Percentiles rank a stretch among this genome's conserved stretches.
phyloP scores from a whole-genome alignment of 2,329 filamentous ascomycete genomes.

The Colletotrichum brevisporum region DNA sequence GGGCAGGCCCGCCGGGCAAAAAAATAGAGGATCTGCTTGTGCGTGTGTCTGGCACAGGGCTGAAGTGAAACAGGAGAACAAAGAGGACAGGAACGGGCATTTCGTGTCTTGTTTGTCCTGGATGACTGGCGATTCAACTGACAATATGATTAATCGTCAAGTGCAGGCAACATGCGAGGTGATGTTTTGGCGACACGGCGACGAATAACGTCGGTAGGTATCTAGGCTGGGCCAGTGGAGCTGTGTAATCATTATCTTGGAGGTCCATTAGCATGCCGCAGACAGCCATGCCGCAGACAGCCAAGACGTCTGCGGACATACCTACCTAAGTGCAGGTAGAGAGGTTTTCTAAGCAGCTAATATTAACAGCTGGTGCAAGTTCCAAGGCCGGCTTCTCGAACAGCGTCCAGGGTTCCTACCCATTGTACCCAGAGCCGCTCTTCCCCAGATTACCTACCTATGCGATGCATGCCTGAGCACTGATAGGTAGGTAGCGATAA shows the following conservation, averaged over 20 bases:
- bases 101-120: neutral
- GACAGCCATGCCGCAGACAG: too few species aligned
- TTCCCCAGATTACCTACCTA: constrained; percentile 39
- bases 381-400: constrained; percentile 23
- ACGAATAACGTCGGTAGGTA: neutral
- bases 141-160: too few species aligned
- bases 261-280: too few species aligned
- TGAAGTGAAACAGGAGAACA: constrained; percentile 25
- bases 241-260: neutral
- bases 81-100: constrained; percentile 13
- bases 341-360: neutral
- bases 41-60: neutral
- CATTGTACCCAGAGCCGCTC: constrained; percentile 7
- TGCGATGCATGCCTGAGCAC: constrained; percentile 22
- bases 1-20: neutral
- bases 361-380: constrained; percentile 8
- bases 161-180: neutral
- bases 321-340: too few species aligned
- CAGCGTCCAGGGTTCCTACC: constrained; percentile 24
- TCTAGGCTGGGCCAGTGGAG: neutral
- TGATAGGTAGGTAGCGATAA: constrained; percentile 16
- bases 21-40: neutral
- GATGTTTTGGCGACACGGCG: neutral
- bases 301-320: too few species aligned
- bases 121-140: neutral